Conservation (phyloP, 441 rosid genomes). For the Populus hybrid region DNA sequence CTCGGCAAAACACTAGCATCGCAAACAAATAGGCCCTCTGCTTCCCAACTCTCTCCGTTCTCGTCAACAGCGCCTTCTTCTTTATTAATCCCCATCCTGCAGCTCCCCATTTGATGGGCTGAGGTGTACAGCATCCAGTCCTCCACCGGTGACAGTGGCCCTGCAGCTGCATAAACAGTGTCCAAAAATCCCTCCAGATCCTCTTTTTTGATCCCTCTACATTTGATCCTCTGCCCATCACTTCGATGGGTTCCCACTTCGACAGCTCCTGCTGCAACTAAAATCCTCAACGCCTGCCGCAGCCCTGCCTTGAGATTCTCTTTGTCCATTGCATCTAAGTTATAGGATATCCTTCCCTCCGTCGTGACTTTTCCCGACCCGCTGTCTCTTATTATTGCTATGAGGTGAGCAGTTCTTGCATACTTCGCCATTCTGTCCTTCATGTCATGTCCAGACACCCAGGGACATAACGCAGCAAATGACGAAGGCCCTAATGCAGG, state of each 20-base stretch:
- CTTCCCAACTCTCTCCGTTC: constrained; percentile 95
- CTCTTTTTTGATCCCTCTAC: constrained; percentile 47
- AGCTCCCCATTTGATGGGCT: constrained; percentile 99
- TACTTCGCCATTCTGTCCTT: constrained; percentile 62
- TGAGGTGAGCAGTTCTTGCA: constrained; percentile 64
- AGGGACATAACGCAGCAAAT: constrained; percentile 48
- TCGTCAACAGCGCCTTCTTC: constrained; percentile 72
- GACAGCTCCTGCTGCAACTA: constrained; percentile 85
- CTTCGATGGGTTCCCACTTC: constrained; percentile 92
- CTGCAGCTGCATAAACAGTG: constrained; percentile 37
- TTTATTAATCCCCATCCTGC: constrained; percentile 68
- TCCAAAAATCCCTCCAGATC: constrained; percentile 62
- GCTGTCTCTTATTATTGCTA: constrained; percentile 54
- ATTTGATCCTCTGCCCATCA: constrained; percentile 67
- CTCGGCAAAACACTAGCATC: constrained; percentile 78
- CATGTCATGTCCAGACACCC: constrained; percentile 71
- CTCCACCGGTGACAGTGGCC: constrained; percentile 38
- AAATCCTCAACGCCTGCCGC: constrained; percentile 60
- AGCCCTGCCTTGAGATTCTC: constrained; percentile 62
- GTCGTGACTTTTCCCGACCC: constrained; percentile 59
- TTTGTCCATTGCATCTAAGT: constrained; percentile 38
- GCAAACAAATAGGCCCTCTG: constrained; percentile 78
- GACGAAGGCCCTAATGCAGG: constrained; percentile 65
- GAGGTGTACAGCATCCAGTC: constrained; percentile 50
- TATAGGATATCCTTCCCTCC: constrained; percentile 57